Evolutionary conservation across 805 yeast genomes (phyloP), one percentile per base, ranked within the genome.

Genomic region (Schizosaccharomyces octosporus): DNA sequence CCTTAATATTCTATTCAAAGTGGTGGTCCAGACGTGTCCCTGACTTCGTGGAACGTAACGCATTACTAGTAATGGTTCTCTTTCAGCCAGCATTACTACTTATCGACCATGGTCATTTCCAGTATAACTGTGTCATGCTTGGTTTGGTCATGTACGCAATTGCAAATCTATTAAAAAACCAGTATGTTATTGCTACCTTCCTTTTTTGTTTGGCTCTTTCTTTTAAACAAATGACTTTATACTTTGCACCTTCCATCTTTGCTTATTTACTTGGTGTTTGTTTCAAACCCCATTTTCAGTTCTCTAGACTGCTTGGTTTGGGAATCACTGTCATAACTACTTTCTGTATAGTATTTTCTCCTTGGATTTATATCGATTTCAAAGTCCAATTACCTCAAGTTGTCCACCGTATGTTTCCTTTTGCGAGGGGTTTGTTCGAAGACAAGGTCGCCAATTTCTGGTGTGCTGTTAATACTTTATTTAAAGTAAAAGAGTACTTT

Each of bases 41-140:
- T 21, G 32, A 51, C 21, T 51, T 51, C 4, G 57, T 51, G 9
- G 57, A 51, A 21, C 21, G 57, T 19, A 51, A 51, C 27, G 57
- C 57, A 1, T 17, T 21, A 15, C 57, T 51, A 0, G 83, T 87
- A 1, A 81, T 88, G 19, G 81, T 93, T n/a, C 70, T 93, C 42
- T 81, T 83, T 69, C 95, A 87, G 70, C 97, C 98, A 0, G 77
- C 85, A 2, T 74, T 90, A 63, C 77, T 85, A 55, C 75, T 93
- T 62, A 82, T 93, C 59, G 99, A 93, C 69, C 97, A 93, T 71
- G 98, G 98, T 5, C 98, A 93, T 72, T 93, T 93, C 73, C 98
- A 94, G 72, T 65, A 81, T 72, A 94, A 93, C 67, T 80, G 88
- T 0, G 94, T 93, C 31, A 90, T 93, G 97, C 78, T 93, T 43